Percentiles rank a stretch among this genome's conserved stretches.
Evolutionary conservation across 345 rosid genomes (phyloP).

Genomic region (Viola odorata): DNA sequence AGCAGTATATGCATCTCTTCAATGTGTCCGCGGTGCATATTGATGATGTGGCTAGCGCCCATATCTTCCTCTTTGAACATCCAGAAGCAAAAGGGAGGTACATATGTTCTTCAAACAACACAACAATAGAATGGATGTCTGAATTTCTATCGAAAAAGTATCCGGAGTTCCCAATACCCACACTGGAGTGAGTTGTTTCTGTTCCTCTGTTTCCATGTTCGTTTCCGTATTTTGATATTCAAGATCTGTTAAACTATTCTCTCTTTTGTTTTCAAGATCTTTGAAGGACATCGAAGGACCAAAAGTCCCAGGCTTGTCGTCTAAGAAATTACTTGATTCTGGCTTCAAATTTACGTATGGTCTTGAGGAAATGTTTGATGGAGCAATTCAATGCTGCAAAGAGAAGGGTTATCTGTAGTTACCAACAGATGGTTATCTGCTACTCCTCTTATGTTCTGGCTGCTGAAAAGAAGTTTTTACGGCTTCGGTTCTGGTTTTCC

Average conservation of each 20-base stretch:
- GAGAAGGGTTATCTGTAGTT: conserved; percentile 29
- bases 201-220: no score
- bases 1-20: neutral
- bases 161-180: conserved; percentile 39
- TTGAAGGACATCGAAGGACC: conserved; percentile 18
- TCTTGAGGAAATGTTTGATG: conserved; percentile 29
- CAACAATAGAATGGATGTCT: conserved; percentile 33
- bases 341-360: conserved; percentile 32
- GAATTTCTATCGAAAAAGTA: conserved; percentile 29
- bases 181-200: conserved; percentile 33
- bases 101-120: conserved; percentile 36
- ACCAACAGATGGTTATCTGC: neutral
- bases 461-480: no score
- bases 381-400: conserved; percentile 34
- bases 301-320: neutral
- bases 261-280: conserved; percentile 16
- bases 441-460: no score
- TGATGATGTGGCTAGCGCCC: conserved; percentile 51
- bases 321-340: conserved; percentile 31
- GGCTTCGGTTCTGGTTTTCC: no score
- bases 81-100: conserved; percentile 49
- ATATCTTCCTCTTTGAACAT: conserved; percentile 43
- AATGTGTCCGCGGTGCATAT: conserved; percentile 6
- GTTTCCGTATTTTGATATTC: neutral
- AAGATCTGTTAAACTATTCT: neutral